Evolutionary conservation across 805 yeast genomes (phyloP).

Genomic region (Pichia californica): DNA sequence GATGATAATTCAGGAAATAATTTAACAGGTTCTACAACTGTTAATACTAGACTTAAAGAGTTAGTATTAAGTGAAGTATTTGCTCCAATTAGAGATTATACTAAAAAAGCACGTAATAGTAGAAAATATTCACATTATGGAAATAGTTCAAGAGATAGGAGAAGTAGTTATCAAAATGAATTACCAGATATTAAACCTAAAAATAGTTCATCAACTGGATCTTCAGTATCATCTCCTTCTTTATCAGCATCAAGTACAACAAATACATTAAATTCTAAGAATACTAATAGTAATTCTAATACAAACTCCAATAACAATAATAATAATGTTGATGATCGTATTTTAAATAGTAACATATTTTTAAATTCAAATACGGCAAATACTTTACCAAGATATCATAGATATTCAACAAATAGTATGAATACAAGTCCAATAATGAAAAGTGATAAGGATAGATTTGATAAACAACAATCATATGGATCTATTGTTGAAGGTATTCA

Average conservation of each 20-base stretch:
- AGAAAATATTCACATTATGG: slow-evolving; percentile 5
- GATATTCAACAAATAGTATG: slow-evolving; percentile 25
- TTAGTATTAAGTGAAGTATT: slow-evolving; percentile 68
- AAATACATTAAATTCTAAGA: background rate
- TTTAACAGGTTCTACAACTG: slow-evolving; percentile 54
- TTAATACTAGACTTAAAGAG: slow-evolving; percentile 67
- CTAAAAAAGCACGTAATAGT: slow-evolving; percentile 14
- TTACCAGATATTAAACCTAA: background rate
- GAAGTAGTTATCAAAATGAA: slow-evolving; percentile 5
- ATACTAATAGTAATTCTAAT: background rate
- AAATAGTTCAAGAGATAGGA: background rate
- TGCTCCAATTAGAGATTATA: slow-evolving; percentile 39
- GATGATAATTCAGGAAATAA: background rate
- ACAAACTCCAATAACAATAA: no score
- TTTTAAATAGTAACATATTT: background rate
- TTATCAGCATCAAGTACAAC: slow-evolving; percentile 4
- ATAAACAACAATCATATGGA: background rate
- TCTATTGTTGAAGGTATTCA: slow-evolving; percentile 3
- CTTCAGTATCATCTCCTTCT: slow-evolving; percentile 9
- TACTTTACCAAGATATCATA: slow-evolving; percentile 15
- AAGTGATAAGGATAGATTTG: background rate
- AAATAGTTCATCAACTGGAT: background rate
- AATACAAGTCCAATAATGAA: slow-evolving; percentile 9
- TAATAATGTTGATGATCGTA: no score
- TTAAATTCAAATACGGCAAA: slow-evolving; percentile 10